Percentiles rank a stretch among this genome's conserved stretches.
phyloP scores from a whole-genome alignment of 805 yeast genomes.

The Starmera dryadoides region DNA sequence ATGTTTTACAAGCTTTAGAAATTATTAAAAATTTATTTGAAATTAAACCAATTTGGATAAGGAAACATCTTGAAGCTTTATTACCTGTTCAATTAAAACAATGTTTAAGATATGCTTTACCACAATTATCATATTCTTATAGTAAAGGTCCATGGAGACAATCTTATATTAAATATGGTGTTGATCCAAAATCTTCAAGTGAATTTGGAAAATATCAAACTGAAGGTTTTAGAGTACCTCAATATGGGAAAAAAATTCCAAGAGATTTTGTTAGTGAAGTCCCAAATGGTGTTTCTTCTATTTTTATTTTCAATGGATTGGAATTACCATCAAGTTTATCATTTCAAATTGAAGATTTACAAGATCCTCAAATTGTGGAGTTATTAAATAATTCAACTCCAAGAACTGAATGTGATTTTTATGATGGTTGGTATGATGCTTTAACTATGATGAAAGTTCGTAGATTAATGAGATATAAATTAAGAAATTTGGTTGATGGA shows the following conservation, averaged over 20 bases:
- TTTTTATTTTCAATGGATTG: slow-evolving; percentile 65
- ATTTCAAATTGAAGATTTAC: slow-evolving; percentile 73
- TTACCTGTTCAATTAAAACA: slow-evolving; percentile 37
- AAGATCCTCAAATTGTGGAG: slow-evolving; percentile 51
- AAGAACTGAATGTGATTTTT: slow-evolving; percentile 40
- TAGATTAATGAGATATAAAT: slow-evolving; percentile 63
- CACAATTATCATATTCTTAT: slow-evolving; percentile 75
- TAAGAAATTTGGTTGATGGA: slow-evolving; percentile 48
- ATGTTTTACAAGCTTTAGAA: slow-evolving; percentile 22
- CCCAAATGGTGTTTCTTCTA: slow-evolving; percentile 30
- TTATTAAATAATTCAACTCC: slow-evolving; percentile 34
- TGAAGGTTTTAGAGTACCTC: slow-evolving; percentile 55
- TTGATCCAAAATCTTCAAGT: slow-evolving; percentile 59
- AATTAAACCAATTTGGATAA: slow-evolving; percentile 76
- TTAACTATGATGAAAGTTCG: slow-evolving; percentile 59
- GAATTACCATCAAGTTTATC: slow-evolving; percentile 61
- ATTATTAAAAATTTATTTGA: slow-evolving; percentile 42
- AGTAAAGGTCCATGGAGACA: slow-evolving; percentile 95
- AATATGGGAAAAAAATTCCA: slow-evolving; percentile 24
- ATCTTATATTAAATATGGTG: slow-evolving; percentile 70
- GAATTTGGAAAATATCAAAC: slow-evolving; percentile 66
- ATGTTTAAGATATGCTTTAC: slow-evolving; percentile 67
- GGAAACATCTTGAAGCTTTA: slow-evolving; percentile 58
- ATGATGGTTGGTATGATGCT: slow-evolving; percentile 76
- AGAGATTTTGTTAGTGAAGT: slow-evolving; percentile 24